phyloP scores from a whole-genome alignment of 169 alveolate species.

The Condylostoma magnum region DNA sequence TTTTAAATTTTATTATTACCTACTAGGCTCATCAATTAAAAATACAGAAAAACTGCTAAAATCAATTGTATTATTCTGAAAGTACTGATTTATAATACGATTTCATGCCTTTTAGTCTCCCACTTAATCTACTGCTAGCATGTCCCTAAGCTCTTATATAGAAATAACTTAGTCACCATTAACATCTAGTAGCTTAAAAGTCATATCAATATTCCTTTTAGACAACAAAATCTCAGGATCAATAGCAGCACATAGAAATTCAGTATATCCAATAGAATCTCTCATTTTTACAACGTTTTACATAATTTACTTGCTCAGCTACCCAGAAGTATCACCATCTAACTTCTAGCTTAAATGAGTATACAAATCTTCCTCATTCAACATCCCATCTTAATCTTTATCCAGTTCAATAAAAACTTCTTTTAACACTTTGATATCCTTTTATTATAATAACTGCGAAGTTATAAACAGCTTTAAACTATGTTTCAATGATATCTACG shows the following conservation, averaged over 20 bases:
- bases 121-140: too few relatives aligned
- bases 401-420: constrained; percentile 38
- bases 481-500: constrained; percentile 24
- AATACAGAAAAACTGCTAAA: too few relatives aligned
- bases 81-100: too few relatives aligned
- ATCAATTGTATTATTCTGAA: too few relatives aligned
- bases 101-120: too few relatives aligned
- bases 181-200: constrained; percentile 44
- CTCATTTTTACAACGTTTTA: constrained; percentile 24
- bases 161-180: too few relatives aligned
- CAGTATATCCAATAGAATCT: constrained; percentile 41
- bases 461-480: constrained; percentile 26
- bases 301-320: constrained; percentile 30
- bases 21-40: too few relatives aligned
- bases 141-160: too few relatives aligned
- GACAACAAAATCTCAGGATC: constrained; percentile 35
- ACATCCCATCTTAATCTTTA: constrained; percentile 34
- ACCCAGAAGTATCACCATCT: constrained; percentile 23
- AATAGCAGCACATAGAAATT: constrained; percentile 35
- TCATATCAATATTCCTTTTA: constrained; percentile 35
- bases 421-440: constrained; percentile 22
- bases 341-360: constrained; percentile 33
- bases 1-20: too few relatives aligned
- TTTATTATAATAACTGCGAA: constrained; percentile 14
- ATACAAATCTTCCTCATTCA: constrained; percentile 38